A percentile compares a stretch with the other conserved stretches of the same genome.
These are phyloP conservation scores for Eucalyptus microcorys DNA, from an alignment of 345 rosid species.

Conservation along the genomic window DNA sequence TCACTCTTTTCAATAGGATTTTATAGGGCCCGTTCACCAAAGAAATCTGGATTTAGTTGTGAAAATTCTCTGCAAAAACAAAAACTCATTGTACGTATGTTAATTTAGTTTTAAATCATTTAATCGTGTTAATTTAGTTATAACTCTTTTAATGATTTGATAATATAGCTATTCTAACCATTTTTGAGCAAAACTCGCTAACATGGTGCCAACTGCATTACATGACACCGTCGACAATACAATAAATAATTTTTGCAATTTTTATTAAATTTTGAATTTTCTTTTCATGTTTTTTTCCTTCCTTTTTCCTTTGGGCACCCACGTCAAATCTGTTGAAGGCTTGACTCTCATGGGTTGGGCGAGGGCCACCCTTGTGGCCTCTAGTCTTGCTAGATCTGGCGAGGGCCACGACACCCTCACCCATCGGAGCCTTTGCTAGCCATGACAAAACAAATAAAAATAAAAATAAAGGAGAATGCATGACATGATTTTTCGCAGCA, in stretches of 20 bases:
- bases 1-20: not conserved
- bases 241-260: not conserved
- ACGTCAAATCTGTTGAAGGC: not conserved
- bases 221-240: rapidly evolving
- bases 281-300: not conserved
- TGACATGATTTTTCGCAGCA: not conserved
- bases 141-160: not conserved
- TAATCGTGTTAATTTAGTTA: not conserved
- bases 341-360: not conserved
- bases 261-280: not conserved
- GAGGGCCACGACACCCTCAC: rapidly evolving
- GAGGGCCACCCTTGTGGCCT: not conserved
- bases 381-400: rapidly evolving
- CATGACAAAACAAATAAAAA: not conserved
- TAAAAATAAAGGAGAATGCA: not conserved
- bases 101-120: not conserved
- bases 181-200: rapidly evolving
- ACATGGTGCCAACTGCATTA: rapidly evolving
- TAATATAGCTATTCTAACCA: rapidly evolving
- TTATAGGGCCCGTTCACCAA: not conserved
- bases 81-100: rapidly evolving
- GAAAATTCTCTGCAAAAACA: rapidly evolving
- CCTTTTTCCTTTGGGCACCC: not conserved
- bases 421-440: not conserved
- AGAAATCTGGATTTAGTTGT: rapidly evolving